Base-by-base conservation (phyloP, 2,329 filamentous ascomycete genomes). In the Plectosphaerella plurivora region DNA sequence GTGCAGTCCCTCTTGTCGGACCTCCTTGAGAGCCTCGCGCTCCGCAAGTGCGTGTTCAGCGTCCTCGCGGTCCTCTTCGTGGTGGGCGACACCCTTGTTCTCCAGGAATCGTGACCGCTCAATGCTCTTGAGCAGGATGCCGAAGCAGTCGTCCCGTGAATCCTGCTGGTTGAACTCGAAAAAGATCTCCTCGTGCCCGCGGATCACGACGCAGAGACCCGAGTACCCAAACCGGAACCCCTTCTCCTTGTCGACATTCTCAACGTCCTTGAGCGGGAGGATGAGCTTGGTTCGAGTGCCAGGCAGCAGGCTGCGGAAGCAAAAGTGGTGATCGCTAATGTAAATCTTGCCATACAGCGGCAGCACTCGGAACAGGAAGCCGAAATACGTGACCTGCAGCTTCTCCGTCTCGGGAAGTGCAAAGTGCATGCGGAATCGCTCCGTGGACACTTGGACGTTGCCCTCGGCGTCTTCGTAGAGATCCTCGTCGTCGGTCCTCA, bases 321-420 rank as follows among this genome's bases (percentile, higher is more conserved):
- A 99, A 58, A 97, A 89, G 53, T 86, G 88, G 20, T 83, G 83
- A 59, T 91, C 85, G 64, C 94, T 92, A 59, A 97, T 86, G 69
- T 99, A 99, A 35, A 97, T 89, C 70, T 97, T 99, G 61, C 94
- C 94, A 62, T 97, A 97, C 2, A 97, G 78, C 3, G 94, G 94
- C 28, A 97, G 71, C 1, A 96, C 90, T 3, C 92, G 85, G 60
- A 95, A 84, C n/a, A 97, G 78, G 64, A 89, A 89, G n/a, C 89
- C 91, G 68, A 91, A 97, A 69, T 94, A 97, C 1, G 91, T 89
- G 1, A 93, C 92, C 57, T 90, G 85, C 1, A 99, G 81, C 65
- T 84, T 88, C 65, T 99, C 94, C 1, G 84, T 84, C 35, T 84
- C 77, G 0, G 92, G 89, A n/a, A 97, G 77, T 2, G 91, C 89